phyloP scores from a whole-genome alignment of 1,284 basidiomycete species.

The Fistulinella staudtii region DNA sequence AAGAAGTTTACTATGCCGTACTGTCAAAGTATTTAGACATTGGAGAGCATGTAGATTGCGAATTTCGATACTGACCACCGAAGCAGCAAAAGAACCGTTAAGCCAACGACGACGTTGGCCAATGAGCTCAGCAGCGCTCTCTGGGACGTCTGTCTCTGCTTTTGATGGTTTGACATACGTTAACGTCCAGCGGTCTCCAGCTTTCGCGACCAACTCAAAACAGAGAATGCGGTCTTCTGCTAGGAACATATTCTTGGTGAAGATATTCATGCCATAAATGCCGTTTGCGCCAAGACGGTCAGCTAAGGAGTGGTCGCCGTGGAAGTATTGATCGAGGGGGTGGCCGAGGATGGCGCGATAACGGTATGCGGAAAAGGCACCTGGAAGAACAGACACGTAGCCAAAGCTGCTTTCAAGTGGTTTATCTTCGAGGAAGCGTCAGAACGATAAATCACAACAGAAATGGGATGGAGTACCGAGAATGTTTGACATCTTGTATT shows the following conservation, averaged over 20 bases:
- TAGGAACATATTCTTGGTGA: conserved; percentile 95
- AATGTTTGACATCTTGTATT: conserved; percentile 98
- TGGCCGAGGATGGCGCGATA: conserved; percentile 89
- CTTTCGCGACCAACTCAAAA: conserved; percentile 95
- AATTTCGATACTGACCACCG: conserved; percentile 58
- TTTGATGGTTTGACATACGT: conserved; percentile 95
- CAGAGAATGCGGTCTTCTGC: conserved; percentile 96
- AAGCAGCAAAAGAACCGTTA: conserved; percentile 96
- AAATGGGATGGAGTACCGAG: conserved; percentile 52
- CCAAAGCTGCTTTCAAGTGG: conserved; percentile 94
- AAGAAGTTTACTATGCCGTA: conserved; percentile 96
- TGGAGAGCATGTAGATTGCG: no score
- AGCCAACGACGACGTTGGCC: conserved; percentile 95
- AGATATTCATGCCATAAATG: conserved; percentile 97
- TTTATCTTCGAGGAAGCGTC: conserved; percentile 57
- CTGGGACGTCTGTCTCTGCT: conserved; percentile 93
- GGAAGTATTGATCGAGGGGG: conserved; percentile 96
- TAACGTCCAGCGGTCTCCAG: conserved; percentile 81
- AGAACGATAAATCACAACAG: not conserved
- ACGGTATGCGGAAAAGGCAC: conserved; percentile 95
- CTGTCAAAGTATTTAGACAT: conserved; percentile 32
- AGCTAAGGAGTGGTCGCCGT: conserved; percentile 93
- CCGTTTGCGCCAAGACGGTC: conserved; percentile 92
- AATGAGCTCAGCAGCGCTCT: conserved; percentile 87
- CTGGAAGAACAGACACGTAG: conserved; percentile 92